Evolutionary conservation across 2,329 filamentous ascomycete genomes (phyloP).

Genomic region (Botrytis hyacinthi): DNA sequence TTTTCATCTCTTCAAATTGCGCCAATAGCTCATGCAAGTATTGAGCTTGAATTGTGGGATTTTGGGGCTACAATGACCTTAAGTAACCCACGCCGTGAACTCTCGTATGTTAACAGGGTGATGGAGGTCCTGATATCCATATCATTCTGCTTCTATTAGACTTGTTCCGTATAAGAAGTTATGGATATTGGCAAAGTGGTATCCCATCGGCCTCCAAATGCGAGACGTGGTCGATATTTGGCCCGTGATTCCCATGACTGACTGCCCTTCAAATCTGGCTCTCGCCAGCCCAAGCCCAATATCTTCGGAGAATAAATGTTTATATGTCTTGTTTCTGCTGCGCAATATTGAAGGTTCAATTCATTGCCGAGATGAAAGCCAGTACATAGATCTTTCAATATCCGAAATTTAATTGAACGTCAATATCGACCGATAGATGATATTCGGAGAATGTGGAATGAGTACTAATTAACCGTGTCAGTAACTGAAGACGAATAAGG

Average conservation of each 20-base stretch:
- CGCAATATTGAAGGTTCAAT: conserved; percentile 6
- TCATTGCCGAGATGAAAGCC: conserved; percentile 6
- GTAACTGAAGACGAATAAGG: neutral
- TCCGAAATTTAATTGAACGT: conserved; percentile 7
- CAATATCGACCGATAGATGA: neutral
- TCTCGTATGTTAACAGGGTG: too few relatives aligned
- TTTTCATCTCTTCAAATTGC: neutral
- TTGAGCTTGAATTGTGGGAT: neutral
- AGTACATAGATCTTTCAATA: neutral
- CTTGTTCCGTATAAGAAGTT: neutral
- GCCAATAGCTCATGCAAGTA: neutral
- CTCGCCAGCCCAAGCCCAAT: neutral
- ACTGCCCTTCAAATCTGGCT: neutral
- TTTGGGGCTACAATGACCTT: neutral
- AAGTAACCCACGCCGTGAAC: neutral
- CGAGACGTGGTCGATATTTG: conserved; percentile 4
- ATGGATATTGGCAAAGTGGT: neutral
- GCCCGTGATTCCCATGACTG: conserved; percentile 6
- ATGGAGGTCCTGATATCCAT: neutral
- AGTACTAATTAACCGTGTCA: neutral
- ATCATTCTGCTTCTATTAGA: neutral
- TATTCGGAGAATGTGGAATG: neutral
- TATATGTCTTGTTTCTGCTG: neutral
- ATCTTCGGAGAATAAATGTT: neutral
- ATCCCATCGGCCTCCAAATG: neutral